Evolutionary conservation across 2,329 filamentous ascomycete species (phyloP).

Genomic region (Penicillium brevicompactum): DNA sequence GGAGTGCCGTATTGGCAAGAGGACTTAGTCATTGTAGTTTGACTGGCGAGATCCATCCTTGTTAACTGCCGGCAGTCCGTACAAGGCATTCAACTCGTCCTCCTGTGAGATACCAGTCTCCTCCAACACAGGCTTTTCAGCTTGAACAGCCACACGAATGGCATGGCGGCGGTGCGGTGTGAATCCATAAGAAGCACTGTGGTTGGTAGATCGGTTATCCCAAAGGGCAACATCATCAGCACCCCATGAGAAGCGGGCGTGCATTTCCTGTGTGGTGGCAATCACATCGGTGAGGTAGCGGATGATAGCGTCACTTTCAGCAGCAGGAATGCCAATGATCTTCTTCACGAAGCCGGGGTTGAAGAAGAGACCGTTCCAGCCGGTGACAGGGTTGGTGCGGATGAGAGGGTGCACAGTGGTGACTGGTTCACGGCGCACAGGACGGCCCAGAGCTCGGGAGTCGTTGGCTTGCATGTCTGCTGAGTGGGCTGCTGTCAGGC

Average conservation of each 20-base stretch:
- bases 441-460: constrained; percentile 52
- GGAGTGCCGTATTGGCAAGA: background rate
- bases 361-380: constrained; percentile 64
- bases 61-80: constrained; percentile 54
- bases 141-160: constrained; percentile 51
- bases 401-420: constrained; percentile 60
- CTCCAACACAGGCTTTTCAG: constrained; percentile 51
- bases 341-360: constrained; percentile 61
- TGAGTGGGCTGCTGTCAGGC: constrained; percentile 59
- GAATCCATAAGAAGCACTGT: constrained; percentile 60
- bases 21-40: constrained; percentile 58
- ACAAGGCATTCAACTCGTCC: constrained; percentile 52
- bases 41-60: constrained; percentile 59
- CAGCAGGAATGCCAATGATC: constrained; percentile 61
- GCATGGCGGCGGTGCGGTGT: constrained; percentile 59
- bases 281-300: constrained; percentile 57
- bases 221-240: constrained; percentile 68
- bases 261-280: constrained; percentile 65
- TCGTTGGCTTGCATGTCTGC: constrained; percentile 58
- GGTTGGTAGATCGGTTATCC: constrained; percentile 64
- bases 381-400: constrained; percentile 63
- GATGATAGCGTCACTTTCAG: constrained; percentile 57
- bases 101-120: constrained; percentile 54
- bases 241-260: constrained; percentile 67
- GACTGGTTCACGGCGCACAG: constrained; percentile 56